A percentile compares a stretch with the other conserved stretches of the same genome.
phyloP scores from a whole-genome alignment of 1,284 basidiomycete genomes.

The Ustilago loliicola region DNA sequence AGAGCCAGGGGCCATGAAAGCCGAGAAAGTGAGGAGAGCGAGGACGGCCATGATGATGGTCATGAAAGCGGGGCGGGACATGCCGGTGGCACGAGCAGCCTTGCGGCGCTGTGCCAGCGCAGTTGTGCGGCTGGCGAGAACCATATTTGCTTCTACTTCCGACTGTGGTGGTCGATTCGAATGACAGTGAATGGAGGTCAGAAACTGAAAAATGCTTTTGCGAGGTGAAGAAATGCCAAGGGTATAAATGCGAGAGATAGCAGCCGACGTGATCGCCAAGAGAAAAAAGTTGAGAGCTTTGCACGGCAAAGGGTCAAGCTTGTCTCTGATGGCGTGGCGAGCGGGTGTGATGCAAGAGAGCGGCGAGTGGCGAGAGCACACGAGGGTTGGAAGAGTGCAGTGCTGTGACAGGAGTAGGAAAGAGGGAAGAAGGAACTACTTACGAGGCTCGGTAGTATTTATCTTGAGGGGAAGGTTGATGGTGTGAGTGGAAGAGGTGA shows the following conservation, averaged over 20 bases:
- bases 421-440: slow-evolving; percentile 6
- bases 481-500: slow-evolving; percentile 15
- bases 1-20: slow-evolving; percentile 48
- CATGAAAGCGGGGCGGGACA: slow-evolving; percentile 51
- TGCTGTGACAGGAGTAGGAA: not conserved
- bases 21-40: slow-evolving; percentile 59
- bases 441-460: slow-evolving; percentile 44
- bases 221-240: not conserved
- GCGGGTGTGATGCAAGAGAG: slow-evolving; percentile 13
- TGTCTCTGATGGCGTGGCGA: slow-evolving; percentile 5
- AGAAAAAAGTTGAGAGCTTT: slow-evolving; percentile 4
- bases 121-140: slow-evolving; percentile 42
- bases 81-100: slow-evolving; percentile 48
- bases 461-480: slow-evolving; percentile 44
- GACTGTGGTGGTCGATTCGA: slow-evolving; percentile 19
- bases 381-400: not conserved
- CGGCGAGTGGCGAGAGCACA: slow-evolving; percentile 5
- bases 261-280: slow-evolving; percentile 1
- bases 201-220: slow-evolving; percentile 11
- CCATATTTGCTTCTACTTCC: slow-evolving; percentile 45
- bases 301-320: slow-evolving; percentile 15
- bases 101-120: slow-evolving; percentile 47
- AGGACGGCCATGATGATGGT: slow-evolving; percentile 61
- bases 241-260: slow-evolving; percentile 9
- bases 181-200: slow-evolving; percentile 2